phyloP scores from a whole-genome alignment of 73 alveolate species.

The Vitrella brassicaformis region DNA sequence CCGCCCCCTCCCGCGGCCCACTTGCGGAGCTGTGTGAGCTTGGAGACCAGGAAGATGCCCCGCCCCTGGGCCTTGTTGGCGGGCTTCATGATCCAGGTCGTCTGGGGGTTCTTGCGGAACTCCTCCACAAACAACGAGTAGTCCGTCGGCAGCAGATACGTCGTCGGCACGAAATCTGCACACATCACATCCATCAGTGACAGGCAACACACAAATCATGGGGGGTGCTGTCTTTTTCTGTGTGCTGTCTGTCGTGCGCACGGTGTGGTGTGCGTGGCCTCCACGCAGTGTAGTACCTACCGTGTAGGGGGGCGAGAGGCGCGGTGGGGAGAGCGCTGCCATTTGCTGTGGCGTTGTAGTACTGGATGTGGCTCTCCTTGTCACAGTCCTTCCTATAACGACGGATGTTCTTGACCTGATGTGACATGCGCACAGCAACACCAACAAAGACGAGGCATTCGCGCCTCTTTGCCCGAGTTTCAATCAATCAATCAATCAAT shows the following conservation, averaged over 20 bases:
- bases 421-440: too few relatives aligned
- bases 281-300: constrained; percentile 3
- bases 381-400: constrained; percentile 86
- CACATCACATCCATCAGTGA: constrained; percentile 14
- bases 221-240: too few relatives aligned
- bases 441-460: too few relatives aligned
- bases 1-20: constrained; percentile 28
- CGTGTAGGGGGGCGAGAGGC: neutral
- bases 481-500: too few relatives aligned
- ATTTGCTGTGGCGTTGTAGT: constrained; percentile 66
- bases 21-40: constrained; percentile 53
- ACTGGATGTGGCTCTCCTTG: constrained; percentile 73
- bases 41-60: constrained; percentile 92
- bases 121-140: constrained; percentile 80
- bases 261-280: too few relatives aligned
- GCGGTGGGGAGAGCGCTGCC: constrained; percentile 24
- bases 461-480: too few relatives aligned
- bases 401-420: constrained; percentile 89
- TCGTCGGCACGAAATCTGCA: constrained; percentile 78
- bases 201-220: neutral
- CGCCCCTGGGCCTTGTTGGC: constrained; percentile 91
- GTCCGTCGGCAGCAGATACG: constrained; percentile 94
- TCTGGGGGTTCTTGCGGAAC: constrained; percentile 83
- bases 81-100: constrained; percentile 97
- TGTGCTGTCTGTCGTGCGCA: too few relatives aligned